Base-by-base conservation (phyloP, 768 basidiomycete genomes). In the Butyriboletus loyo region DNA sequence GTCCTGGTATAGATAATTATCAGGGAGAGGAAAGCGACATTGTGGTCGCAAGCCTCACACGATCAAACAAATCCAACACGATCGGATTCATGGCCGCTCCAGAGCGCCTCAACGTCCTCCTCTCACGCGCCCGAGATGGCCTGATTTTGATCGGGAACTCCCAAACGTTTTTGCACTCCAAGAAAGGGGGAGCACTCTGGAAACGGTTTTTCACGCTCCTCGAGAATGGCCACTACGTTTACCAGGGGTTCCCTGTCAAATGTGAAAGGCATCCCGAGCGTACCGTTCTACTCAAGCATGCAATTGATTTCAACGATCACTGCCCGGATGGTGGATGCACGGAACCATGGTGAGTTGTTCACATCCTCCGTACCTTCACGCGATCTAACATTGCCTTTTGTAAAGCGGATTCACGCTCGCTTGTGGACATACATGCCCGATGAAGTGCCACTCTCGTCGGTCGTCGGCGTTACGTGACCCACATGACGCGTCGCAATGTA, bases 1-100 rank as follows among this genome's bases (percentile, higher is more conserved):
- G 9, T 13, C 5, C 3, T 13, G n/a, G 13, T 17, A 10, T 49
- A 87, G 86, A 88, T 54, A 88, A 88, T 58, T 88, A 86, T 54
- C 86, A 88, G 57, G 86, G 86, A 10, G 86, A 88, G 58, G 86
- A 88, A 62, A 81, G 82, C 47, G 77, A 87, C 24, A 82, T 89
- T 45, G 84, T 88, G 21, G 69, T 88, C 24, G 73, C 75, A 7
- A 81, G 78, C 7, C 66, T 88, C 11, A 85, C 83, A 0, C 64
- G 86, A 37, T 85, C 85, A 59, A 87, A 88, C 53, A 8, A 68
- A 0, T 59, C 68, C 0, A 63, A 77, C 45, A 74, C 81, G 53
- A 87, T 88, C 32, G 86, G 87, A 0, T 88, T 88, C 67, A 86
- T 88, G 85, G 77, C 67, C 44, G 75, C 85, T 3, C 81, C 83